These are phyloP conservation scores for Chalciporus sp. DNA, from an alignment of 1,284 basidiomycete species.

Conservation along the genomic window DNA sequence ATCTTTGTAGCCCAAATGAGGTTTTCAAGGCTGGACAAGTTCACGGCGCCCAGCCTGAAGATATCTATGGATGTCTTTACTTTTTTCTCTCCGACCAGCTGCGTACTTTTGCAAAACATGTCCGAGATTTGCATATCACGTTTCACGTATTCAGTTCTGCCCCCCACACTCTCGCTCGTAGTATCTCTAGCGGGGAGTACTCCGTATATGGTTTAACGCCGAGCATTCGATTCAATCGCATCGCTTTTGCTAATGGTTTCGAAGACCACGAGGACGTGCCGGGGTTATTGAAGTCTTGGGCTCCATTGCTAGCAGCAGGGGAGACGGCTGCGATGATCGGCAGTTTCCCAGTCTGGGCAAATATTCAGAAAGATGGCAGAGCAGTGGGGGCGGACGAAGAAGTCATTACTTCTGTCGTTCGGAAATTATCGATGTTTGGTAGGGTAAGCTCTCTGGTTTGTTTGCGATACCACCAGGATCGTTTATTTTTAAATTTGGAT, in stretches of 20 bases:
- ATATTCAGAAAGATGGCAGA: slow-evolving; percentile 21
- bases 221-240: slow-evolving; percentile 40
- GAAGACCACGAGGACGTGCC: slow-evolving; percentile 34
- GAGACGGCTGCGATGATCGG: slow-evolving; percentile 37
- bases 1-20: slow-evolving; percentile 14
- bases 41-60: slow-evolving; percentile 37
- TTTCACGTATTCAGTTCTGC: slow-evolving; percentile 34
- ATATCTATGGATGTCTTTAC: slow-evolving; percentile 48
- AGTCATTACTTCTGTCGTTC: slow-evolving; percentile 13
- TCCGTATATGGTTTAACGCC: slow-evolving; percentile 23
- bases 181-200: slow-evolving; percentile 18
- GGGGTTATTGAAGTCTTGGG: slow-evolving; percentile 37
- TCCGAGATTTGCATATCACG: slow-evolving; percentile 35
- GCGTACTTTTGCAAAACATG: slow-evolving; percentile 35
- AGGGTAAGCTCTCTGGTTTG: slow-evolving; percentile 16
- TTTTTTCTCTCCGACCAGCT: slow-evolving; percentile 44
- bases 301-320: slow-evolving; percentile 31
- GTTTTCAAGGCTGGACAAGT: slow-evolving; percentile 37
- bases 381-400: slow-evolving; percentile 12
- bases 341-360: slow-evolving; percentile 44
- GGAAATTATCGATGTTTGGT: slow-evolving; percentile 17
- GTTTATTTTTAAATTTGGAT: slow-evolving; percentile 5
- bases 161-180: slow-evolving; percentile 26
- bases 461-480: background rate
- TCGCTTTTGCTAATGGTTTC: slow-evolving; percentile 41